These are phyloP conservation scores for Lichtheimia corymbifera DNA, from an alignment of 371 early-diverging fungal species.

Conservation along the genomic window DNA sequence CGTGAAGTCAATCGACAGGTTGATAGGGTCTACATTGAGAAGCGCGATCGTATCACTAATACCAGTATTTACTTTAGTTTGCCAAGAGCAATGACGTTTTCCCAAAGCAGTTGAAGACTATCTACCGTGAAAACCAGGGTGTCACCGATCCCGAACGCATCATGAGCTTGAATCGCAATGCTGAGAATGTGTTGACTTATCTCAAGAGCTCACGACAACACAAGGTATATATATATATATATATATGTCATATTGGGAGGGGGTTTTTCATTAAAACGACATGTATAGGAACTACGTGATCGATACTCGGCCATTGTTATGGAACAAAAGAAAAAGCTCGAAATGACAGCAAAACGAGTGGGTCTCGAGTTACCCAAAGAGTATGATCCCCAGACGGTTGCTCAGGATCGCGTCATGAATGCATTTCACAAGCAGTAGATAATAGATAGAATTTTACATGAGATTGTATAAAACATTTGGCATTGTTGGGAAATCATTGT, in stretches of 20 bases:
- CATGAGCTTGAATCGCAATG: constrained; percentile 34
- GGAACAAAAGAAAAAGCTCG: constrained; percentile 51
- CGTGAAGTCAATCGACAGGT: constrained; percentile 48
- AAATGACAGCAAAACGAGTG: constrained; percentile 50
- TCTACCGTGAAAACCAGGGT: constrained; percentile 34
- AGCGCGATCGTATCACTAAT: neutral
- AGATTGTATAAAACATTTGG: neutral
- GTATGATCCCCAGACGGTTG: constrained; percentile 27
- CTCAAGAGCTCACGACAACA: constrained; percentile 44
- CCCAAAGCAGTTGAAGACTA: constrained; percentile 34
- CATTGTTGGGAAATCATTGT: too few relatives aligned
- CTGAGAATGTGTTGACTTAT: constrained; percentile 44
- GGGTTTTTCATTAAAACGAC: neutral
- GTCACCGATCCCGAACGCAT: constrained; percentile 35
- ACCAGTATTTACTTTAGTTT: constrained; percentile 22
- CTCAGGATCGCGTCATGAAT: constrained; percentile 16
- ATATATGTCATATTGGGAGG: too few relatives aligned
- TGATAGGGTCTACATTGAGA: neutral
- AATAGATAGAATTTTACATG: neutral
- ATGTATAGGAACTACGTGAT: constrained; percentile 35
- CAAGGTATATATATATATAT: too few relatives aligned
- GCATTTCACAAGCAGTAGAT: constrained; percentile 16
- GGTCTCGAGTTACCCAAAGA: constrained; percentile 45
- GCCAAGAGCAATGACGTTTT: constrained; percentile 38
- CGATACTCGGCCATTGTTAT: constrained; percentile 44